Base-by-base conservation (phyloP, 768 basidiomycete genomes). In the Mycena latifolia region DNA sequence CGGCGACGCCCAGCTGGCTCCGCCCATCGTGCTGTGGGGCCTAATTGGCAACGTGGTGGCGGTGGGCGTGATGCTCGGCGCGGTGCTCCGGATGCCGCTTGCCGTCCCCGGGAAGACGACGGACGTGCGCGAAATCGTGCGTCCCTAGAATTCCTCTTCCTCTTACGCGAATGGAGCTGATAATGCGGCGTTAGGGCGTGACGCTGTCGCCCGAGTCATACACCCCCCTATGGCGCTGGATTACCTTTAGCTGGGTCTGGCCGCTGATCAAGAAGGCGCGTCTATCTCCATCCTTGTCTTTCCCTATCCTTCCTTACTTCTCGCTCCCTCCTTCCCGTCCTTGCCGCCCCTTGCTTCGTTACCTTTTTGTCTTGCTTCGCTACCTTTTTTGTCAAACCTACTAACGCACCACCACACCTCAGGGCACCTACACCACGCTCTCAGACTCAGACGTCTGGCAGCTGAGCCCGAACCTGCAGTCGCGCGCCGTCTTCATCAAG, bases 151-250 rank as follows among this genome's bases (percentile, higher is more conserved):
- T n/a, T n/a, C n/a, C n/a, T n/a, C 22, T 24, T 10, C 29, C 7
- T 63, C 46, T 63, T 22, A 48, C 33, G 33, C 33, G 8, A n/a
- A n/a, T n/a, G n/a, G 33, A 6, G 33, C 33, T n/a, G 33, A 6
- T 35, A 28, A 33, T 55, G 37, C 55, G 51, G 33, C 33, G 33
- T 7, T 91, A 90, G 88, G 88, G 88, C 24, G 72, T 73, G n/a
- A 77, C 83, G 5, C 75, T 89, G 22, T 85, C 87, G 22, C 91
- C 88, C 0, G 93, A 94, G 73, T 92, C 94, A 69, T 93, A 93
- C 71, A 88, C 89, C 1, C 80, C 89, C 1, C 80, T 94, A 14
- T 86, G 85, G 78, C 84, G 85, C 31, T 93, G 92, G 92, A 77
- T 87, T 0, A 86, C 91, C 0, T 93, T 93, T 71, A 78, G 72